A percentile compares a stretch with the other conserved stretches of the same genome.
phyloP scores from a whole-genome alignment of 495 filamentous ascomycete species.

The Neurospora sp. region DNA sequence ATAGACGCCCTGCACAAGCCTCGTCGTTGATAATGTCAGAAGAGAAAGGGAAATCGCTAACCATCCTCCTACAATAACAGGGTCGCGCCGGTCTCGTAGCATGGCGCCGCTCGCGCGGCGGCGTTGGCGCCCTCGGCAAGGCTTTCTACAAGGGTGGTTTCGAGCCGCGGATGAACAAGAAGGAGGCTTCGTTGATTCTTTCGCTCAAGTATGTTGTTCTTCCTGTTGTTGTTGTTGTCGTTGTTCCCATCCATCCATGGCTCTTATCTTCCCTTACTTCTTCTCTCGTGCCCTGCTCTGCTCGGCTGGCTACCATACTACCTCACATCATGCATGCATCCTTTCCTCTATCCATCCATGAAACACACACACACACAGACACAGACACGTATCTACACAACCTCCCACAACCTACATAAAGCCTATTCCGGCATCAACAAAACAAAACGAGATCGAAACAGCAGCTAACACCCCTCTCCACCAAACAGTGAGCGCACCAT shows the following conservation, averaged over 20 bases:
- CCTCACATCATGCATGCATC: not conserved
- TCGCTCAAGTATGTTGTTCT: slow-evolving; percentile 62
- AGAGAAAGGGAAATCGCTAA: not conserved
- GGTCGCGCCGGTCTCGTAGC: slow-evolving; percentile 88
- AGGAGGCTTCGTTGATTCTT: slow-evolving; percentile 85
- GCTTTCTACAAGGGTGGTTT: slow-evolving; percentile 97
- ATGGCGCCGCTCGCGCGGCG: slow-evolving; percentile 69
- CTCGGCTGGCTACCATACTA: not conserved
- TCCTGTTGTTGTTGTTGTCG: not conserved
- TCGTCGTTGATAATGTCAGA: too few relatives aligned
- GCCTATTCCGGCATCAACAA: not conserved
- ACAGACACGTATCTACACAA: not conserved
- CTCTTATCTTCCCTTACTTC: not conserved
- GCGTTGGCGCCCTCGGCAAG: slow-evolving; percentile 68
- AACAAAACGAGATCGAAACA: slow-evolving; percentile 1
- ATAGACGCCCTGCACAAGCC: too few relatives aligned
- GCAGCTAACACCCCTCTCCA: not conserved
- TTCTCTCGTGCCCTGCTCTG: not conserved
- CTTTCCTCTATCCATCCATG: not conserved
- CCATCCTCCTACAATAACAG: slow-evolving; percentile 30
- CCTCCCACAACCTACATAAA: not conserved
- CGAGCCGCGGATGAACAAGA: slow-evolving; percentile 82
- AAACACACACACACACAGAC: not conserved
- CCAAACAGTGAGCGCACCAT: slow-evolving; percentile 63
- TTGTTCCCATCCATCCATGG: not conserved